A percentile compares a stretch with the other conserved stretches of the same genome.
Evolutionary conservation across 345 rosid species (phyloP).

Genomic region (Noccaea caerulescens): DNA sequence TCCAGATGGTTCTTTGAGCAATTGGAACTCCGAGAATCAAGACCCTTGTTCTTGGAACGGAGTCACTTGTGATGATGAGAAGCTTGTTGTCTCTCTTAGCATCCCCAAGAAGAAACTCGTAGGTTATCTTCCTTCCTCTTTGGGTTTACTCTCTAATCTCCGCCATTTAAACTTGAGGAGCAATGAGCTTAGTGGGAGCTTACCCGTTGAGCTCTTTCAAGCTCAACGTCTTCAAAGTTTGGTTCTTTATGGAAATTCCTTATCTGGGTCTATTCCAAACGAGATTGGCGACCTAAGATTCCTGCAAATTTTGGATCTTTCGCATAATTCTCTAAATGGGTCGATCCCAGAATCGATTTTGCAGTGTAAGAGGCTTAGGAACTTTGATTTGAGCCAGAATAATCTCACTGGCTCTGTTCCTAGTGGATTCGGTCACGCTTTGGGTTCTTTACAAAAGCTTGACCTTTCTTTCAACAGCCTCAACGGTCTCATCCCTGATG

Average conservation of each 20-base stretch:
- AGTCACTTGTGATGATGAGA: slow-evolving; percentile 77
- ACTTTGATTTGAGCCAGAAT: slow-evolving; percentile 73
- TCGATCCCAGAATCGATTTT: slow-evolving; percentile 67
- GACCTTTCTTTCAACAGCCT: slow-evolving; percentile 77
- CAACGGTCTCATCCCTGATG: slow-evolving; percentile 71
- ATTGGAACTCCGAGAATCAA: slow-evolving; percentile 79
- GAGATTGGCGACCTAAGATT: slow-evolving; percentile 66
- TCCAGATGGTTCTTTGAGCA: slow-evolving; percentile 74
- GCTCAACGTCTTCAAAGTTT: slow-evolving; percentile 81
- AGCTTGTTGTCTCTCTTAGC: slow-evolving; percentile 68
- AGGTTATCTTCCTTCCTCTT: slow-evolving; percentile 74
- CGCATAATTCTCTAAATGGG: slow-evolving; percentile 80
- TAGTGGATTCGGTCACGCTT: slow-evolving; percentile 58
- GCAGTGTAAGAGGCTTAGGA: slow-evolving; percentile 71
- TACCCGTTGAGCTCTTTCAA: slow-evolving; percentile 68
- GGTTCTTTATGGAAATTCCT: slow-evolving; percentile 86
- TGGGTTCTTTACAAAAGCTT: slow-evolving; percentile 72
- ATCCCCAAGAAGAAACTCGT: slow-evolving; percentile 83
- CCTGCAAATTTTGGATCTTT: slow-evolving; percentile 77
- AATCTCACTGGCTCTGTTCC: slow-evolving; percentile 80
- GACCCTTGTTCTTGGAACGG: slow-evolving; percentile 95
- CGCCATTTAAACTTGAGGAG: slow-evolving; percentile 83
- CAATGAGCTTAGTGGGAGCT: slow-evolving; percentile 69
- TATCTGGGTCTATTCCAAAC: slow-evolving; percentile 72
- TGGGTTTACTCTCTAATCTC: slow-evolving; percentile 76